Base-by-base conservation (phyloP, 305 asterid genomes). In the Fraxinus sp. region DNA sequence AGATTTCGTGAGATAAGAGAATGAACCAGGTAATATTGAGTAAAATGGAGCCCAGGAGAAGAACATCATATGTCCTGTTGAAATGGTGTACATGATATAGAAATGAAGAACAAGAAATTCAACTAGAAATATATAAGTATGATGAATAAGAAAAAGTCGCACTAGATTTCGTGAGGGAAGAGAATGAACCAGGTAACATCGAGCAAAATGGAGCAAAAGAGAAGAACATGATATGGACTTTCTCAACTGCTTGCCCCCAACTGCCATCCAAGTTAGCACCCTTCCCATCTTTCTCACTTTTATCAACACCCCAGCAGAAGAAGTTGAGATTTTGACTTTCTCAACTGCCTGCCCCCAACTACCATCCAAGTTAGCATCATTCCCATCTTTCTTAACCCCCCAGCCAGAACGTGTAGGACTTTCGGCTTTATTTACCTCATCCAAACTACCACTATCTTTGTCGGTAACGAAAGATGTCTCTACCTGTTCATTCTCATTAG, bases 21-120 rank as follows among this genome's bases (percentile, higher is more conserved):
- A 91, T 79, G 84, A 94, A 89, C 97, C 98, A 94, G 26, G 87
- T 83, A 73, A 95, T 24, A 89, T 95, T 97, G 80, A 94, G 93
- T 80, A 90, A 84, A 85, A 93, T 82, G 74, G 97, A 91, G 82
- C 89, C 90, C 83, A 94, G 88, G 80, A 94, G 94, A 79, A 95
- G 97, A 70, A 14, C 59, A 13, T 18, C 59, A 49, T 49, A 49
- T 46, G 20, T 49, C 44, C 28, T 68, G 46, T 24, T 5, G 32
- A 36, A 28, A 76, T 13, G 57, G 57, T 13, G n/a, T 9, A 41
- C 18, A 11, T 26, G 16, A 72, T 6, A 70, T 22, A 18, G 10
- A 79, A 71, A 14, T 16, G 32, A 7, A 52, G 32, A 22, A 62
- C 16, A 55, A 20, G 32, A 73, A 33, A 22, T 46, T 8, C 62